Percentiles rank a stretch among this genome's conserved stretches.
phyloP scores from a whole-genome alignment of 2,329 filamentous ascomycete species.

The Thielaviopsis musarum region DNA sequence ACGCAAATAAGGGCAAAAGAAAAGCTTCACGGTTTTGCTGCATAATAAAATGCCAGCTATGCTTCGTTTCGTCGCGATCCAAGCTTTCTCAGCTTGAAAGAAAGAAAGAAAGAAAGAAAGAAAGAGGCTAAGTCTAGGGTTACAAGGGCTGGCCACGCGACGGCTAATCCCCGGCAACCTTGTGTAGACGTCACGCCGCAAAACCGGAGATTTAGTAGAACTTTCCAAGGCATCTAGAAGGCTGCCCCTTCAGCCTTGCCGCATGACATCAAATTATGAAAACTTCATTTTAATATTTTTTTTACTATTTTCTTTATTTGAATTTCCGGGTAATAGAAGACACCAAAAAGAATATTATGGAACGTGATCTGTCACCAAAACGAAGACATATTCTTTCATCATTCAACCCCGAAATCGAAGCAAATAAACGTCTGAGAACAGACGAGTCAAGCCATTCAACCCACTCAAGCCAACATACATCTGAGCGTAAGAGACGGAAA shows the following conservation, averaged over 20 bases:
- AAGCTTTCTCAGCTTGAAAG: not conserved
- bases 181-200: not conserved
- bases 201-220: too few species aligned
- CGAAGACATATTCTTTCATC: conserved; percentile 33
- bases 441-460: not conserved
- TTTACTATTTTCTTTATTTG: not conserved
- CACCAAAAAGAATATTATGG: not conserved
- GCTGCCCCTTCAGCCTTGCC: too few species aligned
- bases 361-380: conserved; percentile 19
- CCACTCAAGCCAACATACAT: too few species aligned
- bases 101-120: too few species aligned
- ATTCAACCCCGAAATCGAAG: conserved; percentile 23
- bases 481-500: not conserved
- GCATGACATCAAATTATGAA: too few species aligned
- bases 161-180: not conserved
- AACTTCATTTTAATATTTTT: too few species aligned
- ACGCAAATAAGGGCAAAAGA: not conserved
- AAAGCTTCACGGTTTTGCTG: not conserved
- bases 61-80: not conserved
- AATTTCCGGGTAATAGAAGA: not conserved
- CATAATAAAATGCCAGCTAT: not conserved
- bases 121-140: not conserved
- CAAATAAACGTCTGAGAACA: conserved; percentile 1
- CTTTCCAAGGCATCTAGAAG: too few species aligned
- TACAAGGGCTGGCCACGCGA: not conserved